Conservation (phyloP, 208 protist genomes). For the Phytomonas sp. region DNA sequence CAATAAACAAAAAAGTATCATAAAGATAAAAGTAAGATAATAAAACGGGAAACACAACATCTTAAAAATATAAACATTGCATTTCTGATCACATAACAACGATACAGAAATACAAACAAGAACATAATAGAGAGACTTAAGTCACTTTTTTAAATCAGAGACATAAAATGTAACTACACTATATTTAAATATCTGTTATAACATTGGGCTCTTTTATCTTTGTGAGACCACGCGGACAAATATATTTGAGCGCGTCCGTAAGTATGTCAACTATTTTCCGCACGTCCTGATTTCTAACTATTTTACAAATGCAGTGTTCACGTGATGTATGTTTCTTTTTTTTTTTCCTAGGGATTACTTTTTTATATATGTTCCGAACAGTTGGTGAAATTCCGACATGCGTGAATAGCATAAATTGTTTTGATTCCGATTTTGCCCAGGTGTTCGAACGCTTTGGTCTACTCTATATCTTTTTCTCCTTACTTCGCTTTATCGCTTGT, state of each 20-base stretch:
- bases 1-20: slow-evolving; percentile 9
- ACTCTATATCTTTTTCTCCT: no score
- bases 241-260: background rate
- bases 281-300: background rate
- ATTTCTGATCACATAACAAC: background rate
- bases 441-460: no score
- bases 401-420: no score
- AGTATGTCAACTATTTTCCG: background rate
- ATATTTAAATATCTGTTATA: slow-evolving; percentile 7
- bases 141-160: no score
- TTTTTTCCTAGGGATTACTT: no score
- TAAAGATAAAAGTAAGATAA: slow-evolving; percentile 9
- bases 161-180: background rate
- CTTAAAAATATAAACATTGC: background rate
- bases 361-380: no score
- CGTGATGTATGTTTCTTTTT: no score
- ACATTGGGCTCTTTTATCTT: slow-evolving; percentile 3
- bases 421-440: no score
- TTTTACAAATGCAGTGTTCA: slow-evolving; percentile 1
- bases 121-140: background rate
- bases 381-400: no score
- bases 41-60: background rate
- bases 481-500: no score
- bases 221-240: slow-evolving; percentile 6
- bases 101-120: background rate